Conservation (phyloP, 306 rosid genomes). For the Malus domestica region ASM211411v1 NC_041805.1:21120501-21121000, state of each 20-base stretch:
- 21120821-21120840: background rate
- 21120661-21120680: slow-evolving; percentile 74
- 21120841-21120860: background rate
- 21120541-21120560: slow-evolving; percentile 44
- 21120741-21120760: slow-evolving; percentile 77
- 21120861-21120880: background rate
- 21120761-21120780: slow-evolving; percentile 71
- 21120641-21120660: slow-evolving; percentile 77
- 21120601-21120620: slow-evolving; percentile 42
- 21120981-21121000: background rate
- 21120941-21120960: too few species aligned
- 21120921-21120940: background rate
- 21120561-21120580: slow-evolving; percentile 68
- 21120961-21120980: background rate
- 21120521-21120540: background rate
- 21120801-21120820: slow-evolving; percentile 43
- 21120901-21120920: too few species aligned
- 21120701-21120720: slow-evolving; percentile 53
- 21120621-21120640: slow-evolving; percentile 35
- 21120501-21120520: background rate
- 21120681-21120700: slow-evolving; percentile 53
- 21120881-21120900: background rate
- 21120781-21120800: slow-evolving; percentile 74
- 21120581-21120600: slow-evolving; percentile 42
- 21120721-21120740: slow-evolving; percentile 61